phyloP scores from a whole-genome alignment of 2,329 filamentous ascomycete species.

The Monilinia laxa region DNA sequence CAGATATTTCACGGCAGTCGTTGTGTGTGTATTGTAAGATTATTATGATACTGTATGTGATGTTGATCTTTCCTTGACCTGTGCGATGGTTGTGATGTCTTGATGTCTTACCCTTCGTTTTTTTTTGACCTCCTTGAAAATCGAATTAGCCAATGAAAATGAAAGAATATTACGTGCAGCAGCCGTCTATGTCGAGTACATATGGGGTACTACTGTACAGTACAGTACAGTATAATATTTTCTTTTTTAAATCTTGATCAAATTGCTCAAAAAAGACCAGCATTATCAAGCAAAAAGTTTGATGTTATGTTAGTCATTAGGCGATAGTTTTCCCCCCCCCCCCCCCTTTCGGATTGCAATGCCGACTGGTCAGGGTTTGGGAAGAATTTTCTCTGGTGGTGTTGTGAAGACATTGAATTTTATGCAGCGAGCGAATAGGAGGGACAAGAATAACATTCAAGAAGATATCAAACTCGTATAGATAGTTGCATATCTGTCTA shows the following conservation, averaged over 20 bases:
- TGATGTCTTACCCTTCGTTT: not conserved
- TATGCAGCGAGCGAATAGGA: too few relatives aligned
- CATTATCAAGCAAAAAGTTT: too few relatives aligned
- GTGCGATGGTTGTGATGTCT: conserved; percentile 9
- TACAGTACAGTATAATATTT: not conserved
- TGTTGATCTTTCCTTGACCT: conserved; percentile 21
- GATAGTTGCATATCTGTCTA: too few relatives aligned
- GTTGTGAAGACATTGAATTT: too few relatives aligned
- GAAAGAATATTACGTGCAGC: conserved; percentile 23
- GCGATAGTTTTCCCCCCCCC: too few relatives aligned
- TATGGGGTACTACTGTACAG: not conserved
- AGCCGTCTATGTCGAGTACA: conserved; percentile 12
- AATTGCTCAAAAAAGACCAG: not conserved
- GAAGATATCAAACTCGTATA: too few relatives aligned
- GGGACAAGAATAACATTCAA: too few relatives aligned
- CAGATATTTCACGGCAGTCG: conserved; percentile 13
- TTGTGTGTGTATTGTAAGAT: not conserved
- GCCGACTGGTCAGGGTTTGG: too few relatives aligned
- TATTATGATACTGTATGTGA: not conserved
- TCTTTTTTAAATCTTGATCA: too few relatives aligned
- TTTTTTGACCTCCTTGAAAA: not conserved
- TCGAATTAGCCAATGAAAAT: conserved; percentile 15
- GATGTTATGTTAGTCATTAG: too few relatives aligned
- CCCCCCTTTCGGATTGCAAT: too few relatives aligned
- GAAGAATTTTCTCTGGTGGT: too few relatives aligned